These are phyloP conservation scores for Megacollybia marginata DNA, from an alignment of 768 basidiomycete genomes.

Conservation along the genomic window DNA sequence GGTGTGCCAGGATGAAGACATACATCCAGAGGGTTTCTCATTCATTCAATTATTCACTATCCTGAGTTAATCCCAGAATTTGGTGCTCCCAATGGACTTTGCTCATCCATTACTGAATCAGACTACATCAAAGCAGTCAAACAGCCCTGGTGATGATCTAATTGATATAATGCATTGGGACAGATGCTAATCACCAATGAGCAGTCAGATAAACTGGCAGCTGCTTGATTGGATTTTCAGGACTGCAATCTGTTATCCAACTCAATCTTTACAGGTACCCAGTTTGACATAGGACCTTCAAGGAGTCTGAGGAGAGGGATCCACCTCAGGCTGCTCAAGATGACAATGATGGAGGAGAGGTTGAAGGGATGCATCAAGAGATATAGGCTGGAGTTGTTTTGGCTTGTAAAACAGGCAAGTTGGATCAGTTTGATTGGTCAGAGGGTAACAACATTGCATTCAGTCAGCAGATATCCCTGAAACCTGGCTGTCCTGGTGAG, in stretches of 20 bases:
- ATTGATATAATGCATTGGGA: no score
- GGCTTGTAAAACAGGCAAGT: no score
- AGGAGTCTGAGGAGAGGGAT: neutral
- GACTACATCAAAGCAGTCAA: slow-evolving; percentile 30
- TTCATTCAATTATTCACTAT: no score
- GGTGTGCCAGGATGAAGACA: slow-evolving; percentile 13
- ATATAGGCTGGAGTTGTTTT: slow-evolving; percentile 6
- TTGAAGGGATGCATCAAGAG: neutral
- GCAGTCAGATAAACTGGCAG: slow-evolving; percentile 19
- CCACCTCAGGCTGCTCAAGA: slow-evolving; percentile 5
- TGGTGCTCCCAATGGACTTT: slow-evolving; percentile 25
- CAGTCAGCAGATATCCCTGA: slow-evolving; percentile 5
- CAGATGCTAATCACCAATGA: slow-evolving; percentile 20
- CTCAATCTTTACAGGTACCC: no score
- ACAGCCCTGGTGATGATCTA: no score
- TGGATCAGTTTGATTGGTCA: neutral
- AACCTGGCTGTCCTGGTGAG: no score
- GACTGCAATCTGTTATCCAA: slow-evolving; percentile 15
- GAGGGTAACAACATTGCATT: no score
- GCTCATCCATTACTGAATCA: slow-evolving; percentile 28
- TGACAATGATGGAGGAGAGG: no score
- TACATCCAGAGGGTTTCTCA: no score
- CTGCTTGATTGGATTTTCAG: slow-evolving; percentile 11
- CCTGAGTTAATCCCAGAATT: slow-evolving; percentile 14
- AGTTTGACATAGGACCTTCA: no score